Evolutionary conservation across 1,139 yeast genomes (phyloP), one percentile per base, ranked within the genome.

Genomic region (Scheffersomyces segobiensis): DNA sequence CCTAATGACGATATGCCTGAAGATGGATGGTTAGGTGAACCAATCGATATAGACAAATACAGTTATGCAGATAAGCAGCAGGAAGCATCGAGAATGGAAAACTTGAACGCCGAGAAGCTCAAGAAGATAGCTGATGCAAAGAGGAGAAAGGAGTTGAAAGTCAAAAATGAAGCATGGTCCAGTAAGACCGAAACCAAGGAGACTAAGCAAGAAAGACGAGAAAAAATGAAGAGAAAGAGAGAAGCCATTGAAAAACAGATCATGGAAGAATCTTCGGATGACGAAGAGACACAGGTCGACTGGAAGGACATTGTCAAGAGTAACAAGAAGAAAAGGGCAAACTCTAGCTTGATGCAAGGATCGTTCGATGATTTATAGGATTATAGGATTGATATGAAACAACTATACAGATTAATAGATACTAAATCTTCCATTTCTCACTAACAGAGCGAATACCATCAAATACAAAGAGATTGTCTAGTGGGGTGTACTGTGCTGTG

Each of bases 271-370:
- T 62, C 80, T 59, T 68, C 81, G 3, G 82, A 78, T 26, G 89
- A 83, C 46, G 86, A 86, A 22, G 89, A 86, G 47, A 74, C 79
- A 0, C 82, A 80, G 58, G 83, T 78, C 46, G 99, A 95, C 73
- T 95, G 99, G 99, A 95, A 95, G 74, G 96, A 91, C 52, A 69
- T 89, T 51, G 88, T 93, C 0, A 78, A 86, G 62, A 83, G 82
- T 55, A 87, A 81, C 62, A 92, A 91, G 70, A 86, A 82, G 72
- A 80, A 78, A 60, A 85, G 84, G 66, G 73, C 72, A 57, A 64
- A 67, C 26, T 63, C 59, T 42, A 62, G 63, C 26, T 75, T 70
- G n/a, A 71, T 83, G 51, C 86, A 84, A 65, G 90, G 91, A 2
- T 79, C 84, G 46, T 91, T 91, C 74, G 96, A 89, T 68, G 97